These are phyloP conservation scores for Podila clonocystis DNA, from an alignment of 192 early-diverging fungal species.

Conservation along the genomic window DNA sequence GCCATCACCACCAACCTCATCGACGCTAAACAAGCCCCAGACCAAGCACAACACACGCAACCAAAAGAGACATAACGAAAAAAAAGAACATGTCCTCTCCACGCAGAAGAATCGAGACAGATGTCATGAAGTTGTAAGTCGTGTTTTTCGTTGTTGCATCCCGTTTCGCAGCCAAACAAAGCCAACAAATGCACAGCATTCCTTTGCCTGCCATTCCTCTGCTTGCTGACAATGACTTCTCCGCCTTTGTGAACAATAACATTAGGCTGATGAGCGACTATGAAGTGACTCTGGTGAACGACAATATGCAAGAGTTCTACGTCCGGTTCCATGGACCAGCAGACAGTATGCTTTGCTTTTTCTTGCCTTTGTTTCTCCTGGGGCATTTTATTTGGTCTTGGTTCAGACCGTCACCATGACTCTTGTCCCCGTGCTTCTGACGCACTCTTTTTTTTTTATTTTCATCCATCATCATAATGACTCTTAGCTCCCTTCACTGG, in stretches of 20 bases:
- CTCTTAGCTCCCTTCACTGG: constrained; percentile 88
- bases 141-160: neutral
- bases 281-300: constrained; percentile 97
- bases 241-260: neutral
- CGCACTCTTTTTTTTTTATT: constrained; percentile 1
- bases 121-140: constrained; percentile 98
- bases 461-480: neutral
- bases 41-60: neutral
- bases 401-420: neutral
- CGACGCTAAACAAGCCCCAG: neutral
- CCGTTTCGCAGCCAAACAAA: neutral
- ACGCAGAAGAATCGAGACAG: constrained; percentile 95
- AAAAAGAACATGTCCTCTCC: constrained; percentile 80
- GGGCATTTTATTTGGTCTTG: constrained; percentile 1
- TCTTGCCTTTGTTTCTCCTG: neutral
- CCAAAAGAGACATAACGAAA: neutral
- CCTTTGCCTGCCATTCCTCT: neutral
- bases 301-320: constrained; percentile 99
- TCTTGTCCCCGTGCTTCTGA: constrained; percentile 2
- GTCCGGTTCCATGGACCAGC: constrained; percentile 92
- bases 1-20: neutral
- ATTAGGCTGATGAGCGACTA: constrained; percentile 98
- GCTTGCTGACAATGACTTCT: neutral
- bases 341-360: constrained; percentile 77
- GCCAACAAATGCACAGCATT: neutral